Evolutionary conservation across 805 yeast genomes (phyloP), one percentile per base, ranked within the genome.

Genomic region (Lipomyces lipofer): DNA sequence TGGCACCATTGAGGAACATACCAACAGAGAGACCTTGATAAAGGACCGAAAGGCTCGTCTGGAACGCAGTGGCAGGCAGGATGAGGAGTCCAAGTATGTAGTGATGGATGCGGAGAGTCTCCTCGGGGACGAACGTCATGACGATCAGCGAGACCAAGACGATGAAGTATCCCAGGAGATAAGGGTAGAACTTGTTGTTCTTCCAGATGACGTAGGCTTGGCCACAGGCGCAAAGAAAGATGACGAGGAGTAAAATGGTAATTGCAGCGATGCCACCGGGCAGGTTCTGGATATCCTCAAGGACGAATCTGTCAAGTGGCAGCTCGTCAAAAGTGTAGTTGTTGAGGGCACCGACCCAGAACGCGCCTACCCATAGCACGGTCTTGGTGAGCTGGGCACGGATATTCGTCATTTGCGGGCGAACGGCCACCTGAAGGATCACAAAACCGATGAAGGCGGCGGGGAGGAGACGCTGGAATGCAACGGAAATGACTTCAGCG

Each of bases 11-110:
- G 4, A 90, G 75, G 47, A 86, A 77, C 43, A 92, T 73, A 0
- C 97, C 99, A 0, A 88, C 67, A 22, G 92, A 72, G 0, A 92
- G 78, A 1, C 97, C 98, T 67, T 91, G 97, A 66, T 88, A 85
- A 7, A 85, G 63, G 61, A 86, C 74, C 13, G 69, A 64, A 9
- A 71, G 63, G 4, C 71, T 60, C 17, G 73, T 69, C 43, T 64
- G 60, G 38, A 79, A 66, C 0, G 94, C 91, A 39, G 96, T 88
- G 0, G 96, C 97, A 0, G 96, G 96, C 1, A 91, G 74, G 28
- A 91, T 73, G 0, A 87, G 59, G 66, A 90, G 71, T 0, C 92
- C 97, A 21, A 90, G 69, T 7, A 92, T 83, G 65, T 83, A 83
- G 44, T 66, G 69, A 66, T 85, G 92, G 17, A 91, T 75, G 45